Evolutionary conservation across 2,329 filamentous ascomycete genomes (phyloP), one percentile per base, ranked within the genome.

Genomic region (Cadophora sp.): DNA sequence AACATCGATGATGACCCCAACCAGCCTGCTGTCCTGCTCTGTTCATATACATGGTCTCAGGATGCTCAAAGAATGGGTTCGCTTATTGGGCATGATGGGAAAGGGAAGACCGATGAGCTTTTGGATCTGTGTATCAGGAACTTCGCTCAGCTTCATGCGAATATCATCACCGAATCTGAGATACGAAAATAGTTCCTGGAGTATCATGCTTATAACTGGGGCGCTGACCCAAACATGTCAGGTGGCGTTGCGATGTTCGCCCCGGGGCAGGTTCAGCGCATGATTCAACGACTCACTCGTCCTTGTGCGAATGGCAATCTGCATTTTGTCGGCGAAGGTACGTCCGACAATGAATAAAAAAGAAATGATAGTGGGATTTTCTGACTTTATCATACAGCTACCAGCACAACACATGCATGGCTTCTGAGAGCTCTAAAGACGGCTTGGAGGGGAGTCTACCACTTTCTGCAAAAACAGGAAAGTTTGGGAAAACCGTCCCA

Each of bases 41-140:
- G 56, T 16, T 59, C 31, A 29, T 59, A 59, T 27, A 59, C 56
- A 1, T 59, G 56, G 56, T 59, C 56, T 31, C 56, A 59, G 9
- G 31, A 59, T 40, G 56, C 56, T 40, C 56, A 37, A 19, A 11
- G 56, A 24, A 59, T 22, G 1, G 56, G 56, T 7, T 24, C 31
- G 3, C 56, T 40, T 14, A 59, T 59, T n/a, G 56, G 56, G 4
- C 19, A 22, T 7, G 56, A 14, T 24, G 31, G 31, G 6, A 24
- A 40, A 46, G 43, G 43, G 19, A 59, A 37, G 2, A 37, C 31
- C n/a, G 24, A 59, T 24, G 31, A 40, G 14, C 56, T 59, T 14
- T 24, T 37, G 37, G 56, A 43, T 31, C n/a, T 59, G 29, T 59
- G 29, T 24, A 24, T 59, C 4, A 59, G 40, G 12, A 43, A 59